A percentile compares a stretch with the other conserved stretches of the same genome.
Evolutionary conservation across 768 basidiomycete species (phyloP).

Genomic region (Pleurotus pulmonarius): DNA sequence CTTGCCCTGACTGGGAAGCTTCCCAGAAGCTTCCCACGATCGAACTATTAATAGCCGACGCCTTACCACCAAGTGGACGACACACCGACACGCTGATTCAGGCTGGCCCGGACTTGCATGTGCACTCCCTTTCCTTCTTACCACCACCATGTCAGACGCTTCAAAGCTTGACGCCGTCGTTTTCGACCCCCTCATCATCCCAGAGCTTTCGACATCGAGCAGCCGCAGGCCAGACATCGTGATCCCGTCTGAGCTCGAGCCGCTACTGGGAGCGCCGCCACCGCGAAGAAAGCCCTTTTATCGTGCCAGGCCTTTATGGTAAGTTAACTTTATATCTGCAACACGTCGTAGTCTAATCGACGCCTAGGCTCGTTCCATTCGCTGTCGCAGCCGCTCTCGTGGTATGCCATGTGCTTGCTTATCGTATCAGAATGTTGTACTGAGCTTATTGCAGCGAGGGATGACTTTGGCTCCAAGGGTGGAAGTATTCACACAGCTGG

Average conservation of each 20-base stretch:
- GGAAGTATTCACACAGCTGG: constrained; percentile 75
- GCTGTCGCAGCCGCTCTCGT: constrained; percentile 61
- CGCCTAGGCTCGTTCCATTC: constrained; percentile 72
- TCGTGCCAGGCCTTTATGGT: constrained; percentile 51
- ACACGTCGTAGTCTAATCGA: constrained; percentile 8
- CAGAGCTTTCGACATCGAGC: constrained; percentile 12
- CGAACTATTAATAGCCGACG: background rate
- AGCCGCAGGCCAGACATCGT: background rate
- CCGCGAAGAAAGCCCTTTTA: constrained; percentile 45
- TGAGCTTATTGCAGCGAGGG: constrained; percentile 53
- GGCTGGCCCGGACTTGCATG: background rate
- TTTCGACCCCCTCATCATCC: constrained; percentile 16
- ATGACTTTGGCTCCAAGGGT: constrained; percentile 83
- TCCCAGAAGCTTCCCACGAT: constrained; percentile 1
- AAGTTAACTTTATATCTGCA: constrained; percentile 11
- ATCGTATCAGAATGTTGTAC: background rate
- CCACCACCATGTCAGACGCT: constrained; percentile 7
- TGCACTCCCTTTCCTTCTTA: background rate
- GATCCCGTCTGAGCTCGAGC: constrained; percentile 8
- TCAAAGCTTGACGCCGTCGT: constrained; percentile 12
- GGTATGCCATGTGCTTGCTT: constrained; percentile 39
- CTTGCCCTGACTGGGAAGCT: background rate
- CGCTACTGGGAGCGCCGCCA: constrained; percentile 15
- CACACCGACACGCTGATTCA: constrained; percentile 4
- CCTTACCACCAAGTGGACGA: background rate